Conservation (phyloP, 129 eudicot species). For the Silybum marianum region DNA sequence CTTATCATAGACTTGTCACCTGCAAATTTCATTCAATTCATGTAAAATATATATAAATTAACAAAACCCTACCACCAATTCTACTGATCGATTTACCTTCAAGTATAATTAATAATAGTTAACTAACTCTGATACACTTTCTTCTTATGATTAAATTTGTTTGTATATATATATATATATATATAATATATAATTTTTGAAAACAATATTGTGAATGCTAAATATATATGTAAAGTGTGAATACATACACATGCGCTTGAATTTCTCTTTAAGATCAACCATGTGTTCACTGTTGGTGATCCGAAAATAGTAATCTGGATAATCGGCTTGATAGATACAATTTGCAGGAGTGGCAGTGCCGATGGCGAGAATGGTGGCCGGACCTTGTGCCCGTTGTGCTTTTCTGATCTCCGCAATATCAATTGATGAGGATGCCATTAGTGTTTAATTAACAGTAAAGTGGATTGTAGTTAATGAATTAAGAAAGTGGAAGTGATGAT, state of each 20-base stretch:
- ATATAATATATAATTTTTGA: too few species aligned
- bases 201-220: too few species aligned
- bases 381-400: slow-evolving; percentile 51
- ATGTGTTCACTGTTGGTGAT: slow-evolving; percentile 52
- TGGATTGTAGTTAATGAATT: too few species aligned
- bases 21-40: slow-evolving; percentile 29
- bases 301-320: slow-evolving; percentile 50
- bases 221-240: not conserved
- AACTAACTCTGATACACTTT: too few species aligned
- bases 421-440: slow-evolving; percentile 33
- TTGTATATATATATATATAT: too few species aligned
- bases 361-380: slow-evolving; percentile 47
- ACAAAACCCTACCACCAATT: not conserved
- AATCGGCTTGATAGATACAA: slow-evolving; percentile 43
- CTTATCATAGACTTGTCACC: slow-evolving; percentile 63
- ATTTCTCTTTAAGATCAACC: slow-evolving; percentile 49
- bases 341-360: slow-evolving; percentile 51
- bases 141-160: too few species aligned
- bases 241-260: slow-evolving; percentile 45
- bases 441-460: not conserved
- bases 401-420: slow-evolving; percentile 37
- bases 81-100: too few species aligned
- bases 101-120: too few species aligned
- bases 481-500: too few species aligned
- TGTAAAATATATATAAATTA: not conserved